Evolutionary conservation across 768 basidiomycete species (phyloP), one percentile per base, ranked within the genome.

Genomic region (Wakefieldia striispora): DNA sequence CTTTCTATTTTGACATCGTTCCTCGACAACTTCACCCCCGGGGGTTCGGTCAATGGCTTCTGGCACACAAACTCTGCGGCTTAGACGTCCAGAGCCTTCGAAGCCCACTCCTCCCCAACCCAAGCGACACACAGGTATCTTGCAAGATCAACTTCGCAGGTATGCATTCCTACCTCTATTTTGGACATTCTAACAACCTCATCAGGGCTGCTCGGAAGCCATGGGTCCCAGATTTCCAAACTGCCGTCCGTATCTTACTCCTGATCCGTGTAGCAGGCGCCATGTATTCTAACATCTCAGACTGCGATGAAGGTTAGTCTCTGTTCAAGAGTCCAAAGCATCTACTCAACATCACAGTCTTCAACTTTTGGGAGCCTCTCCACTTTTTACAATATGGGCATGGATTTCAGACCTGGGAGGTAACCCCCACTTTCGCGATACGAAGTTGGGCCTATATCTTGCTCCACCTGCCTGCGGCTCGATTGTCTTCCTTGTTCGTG

Each of bases 371-470:
- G 92, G 97, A 98, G 64, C 97, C 97, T 17, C 72, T 99, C 14
- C 97, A 99, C 71, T 95, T 94, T 63, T 75, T 97, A 49, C 81
- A 86, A 50, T 73, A 83, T 49, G 92, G 91, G 21, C 76, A 84
- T 52, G 97, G 90, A 8, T 97, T 99, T 68, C 95, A 98, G 70
- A 98, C 97, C 0, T 99, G 97, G 97, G 97, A 99, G 65, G 82
- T 91, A 6, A 89, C 94, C 9, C 94, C 97, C 11, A 72, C 78
- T 45, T 97, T 86, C 64, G 84, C 94, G n/a, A 84, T 99, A 55
- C 78, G 97, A 56, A 95, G 92, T 56, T 98, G 94, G 92, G 82
- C 92, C 11, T 98, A 98, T 69, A 81, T 97, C 49, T 64, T 92
- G 34, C 63, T 97, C 14, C 93, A 97, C 64, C 61, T 84, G n/a